These are phyloP conservation scores for Colletotrichum chlorophyti DNA, from an alignment of 2,329 filamentous ascomycete genomes.

Conservation along the genomic window DNA sequence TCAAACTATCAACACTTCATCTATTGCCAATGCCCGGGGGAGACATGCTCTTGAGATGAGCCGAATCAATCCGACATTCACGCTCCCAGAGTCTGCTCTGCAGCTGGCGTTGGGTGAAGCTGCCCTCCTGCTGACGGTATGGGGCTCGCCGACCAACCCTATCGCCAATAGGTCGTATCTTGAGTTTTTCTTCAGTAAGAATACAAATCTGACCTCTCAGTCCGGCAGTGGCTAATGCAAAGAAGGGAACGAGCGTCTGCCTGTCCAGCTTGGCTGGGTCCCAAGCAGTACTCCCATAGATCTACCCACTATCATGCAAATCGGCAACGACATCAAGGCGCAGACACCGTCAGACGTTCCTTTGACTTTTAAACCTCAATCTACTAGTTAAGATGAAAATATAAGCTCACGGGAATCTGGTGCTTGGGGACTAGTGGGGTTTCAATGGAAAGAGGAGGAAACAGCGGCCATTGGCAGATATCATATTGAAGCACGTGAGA, in stretches of 20 bases:
- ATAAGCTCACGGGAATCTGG: too few species aligned
- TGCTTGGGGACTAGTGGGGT: too few species aligned
- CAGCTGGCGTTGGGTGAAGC: conserved; percentile 56
- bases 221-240: too few species aligned
- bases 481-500: too few species aligned
- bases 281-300: conserved; percentile 1
- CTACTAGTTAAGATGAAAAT: too few species aligned
- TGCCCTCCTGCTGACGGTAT: conserved; percentile 54
- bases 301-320: not conserved
- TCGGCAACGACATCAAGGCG: not conserved
- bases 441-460: too few species aligned
- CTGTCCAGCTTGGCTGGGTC: conserved; percentile 14
- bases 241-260: conserved; percentile 19
- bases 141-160: conserved; percentile 48
- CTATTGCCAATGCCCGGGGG: conserved; percentile 48
- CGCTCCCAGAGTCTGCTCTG: conserved; percentile 47
- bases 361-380: not conserved
- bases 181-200: conserved; percentile 54
- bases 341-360: conserved; percentile 4
- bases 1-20: conserved; percentile 43
- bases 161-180: conserved; percentile 48
- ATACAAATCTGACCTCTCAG: not conserved
- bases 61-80: conserved; percentile 56
- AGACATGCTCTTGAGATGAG: conserved; percentile 49
- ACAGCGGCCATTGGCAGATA: too few species aligned